Evolutionary conservation across 352 stramenopile genomes (phyloP).

Genomic region (Sclerospora graminicola): DNA sequence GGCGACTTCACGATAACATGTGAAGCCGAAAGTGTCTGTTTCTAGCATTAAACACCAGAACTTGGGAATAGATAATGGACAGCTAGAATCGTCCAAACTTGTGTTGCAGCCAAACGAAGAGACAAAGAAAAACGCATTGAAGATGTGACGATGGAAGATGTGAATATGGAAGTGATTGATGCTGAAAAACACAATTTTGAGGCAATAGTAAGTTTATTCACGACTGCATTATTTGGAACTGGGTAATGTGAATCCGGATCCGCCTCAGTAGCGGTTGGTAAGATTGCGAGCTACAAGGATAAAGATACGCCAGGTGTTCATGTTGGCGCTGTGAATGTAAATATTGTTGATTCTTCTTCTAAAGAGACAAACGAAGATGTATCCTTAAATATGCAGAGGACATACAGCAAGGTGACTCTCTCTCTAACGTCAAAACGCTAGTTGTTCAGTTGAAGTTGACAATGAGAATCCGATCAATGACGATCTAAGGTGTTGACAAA

Average conservation of each 20-base stretch:
- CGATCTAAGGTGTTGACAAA: constrained; percentile 5
- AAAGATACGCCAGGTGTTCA: background rate
- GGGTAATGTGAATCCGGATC: constrained; percentile 1
- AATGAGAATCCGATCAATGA: constrained; percentile 6
- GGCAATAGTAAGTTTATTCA: background rate
- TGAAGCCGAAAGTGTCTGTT: constrained; percentile 39
- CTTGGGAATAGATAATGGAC: background rate
- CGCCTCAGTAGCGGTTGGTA: too few relatives aligned
- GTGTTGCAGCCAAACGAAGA: constrained; percentile 6
- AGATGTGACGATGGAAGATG: background rate
- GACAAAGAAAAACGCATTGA: constrained; percentile 12
- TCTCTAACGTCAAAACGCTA: constrained; percentile 4
- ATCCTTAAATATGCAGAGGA: background rate
- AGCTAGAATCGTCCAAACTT: constrained; percentile 1
- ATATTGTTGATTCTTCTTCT: background rate
- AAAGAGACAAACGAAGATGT: background rate
- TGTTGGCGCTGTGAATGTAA: background rate
- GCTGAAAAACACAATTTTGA: constrained; percentile 1
- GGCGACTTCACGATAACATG: too few relatives aligned
- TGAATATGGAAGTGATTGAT: constrained; percentile 13
- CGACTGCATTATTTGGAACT: background rate
- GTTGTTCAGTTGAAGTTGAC: background rate
- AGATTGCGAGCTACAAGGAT: too few relatives aligned
- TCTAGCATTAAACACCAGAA: too few relatives aligned
- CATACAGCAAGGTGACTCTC: background rate